phyloP scores from a whole-genome alignment of 371 early-diverging fungal species.

The Capillidium heterosporum region DNA sequence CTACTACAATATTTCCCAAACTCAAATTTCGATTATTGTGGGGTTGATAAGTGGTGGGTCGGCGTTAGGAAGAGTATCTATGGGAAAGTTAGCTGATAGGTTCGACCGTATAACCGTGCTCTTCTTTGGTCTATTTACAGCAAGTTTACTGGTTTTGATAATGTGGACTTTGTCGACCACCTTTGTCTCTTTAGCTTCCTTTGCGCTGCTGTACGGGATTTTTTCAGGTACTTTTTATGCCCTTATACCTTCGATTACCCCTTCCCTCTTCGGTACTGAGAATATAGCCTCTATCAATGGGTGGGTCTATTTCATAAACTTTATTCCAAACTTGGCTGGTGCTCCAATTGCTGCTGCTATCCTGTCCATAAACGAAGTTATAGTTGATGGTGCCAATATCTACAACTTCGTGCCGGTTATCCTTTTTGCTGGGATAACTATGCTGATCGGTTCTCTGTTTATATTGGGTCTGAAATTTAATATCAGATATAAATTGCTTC shows the following conservation, averaged over 20 bases:
- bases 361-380: slow-evolving; percentile 9
- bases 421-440: background rate
- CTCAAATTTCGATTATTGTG: slow-evolving; percentile 24
- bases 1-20: slow-evolving; percentile 11
- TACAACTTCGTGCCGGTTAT: background rate
- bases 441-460: background rate
- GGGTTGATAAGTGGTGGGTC: slow-evolving; percentile 30
- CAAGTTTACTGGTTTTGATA: slow-evolving; percentile 25
- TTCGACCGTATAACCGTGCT: slow-evolving; percentile 38
- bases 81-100: slow-evolving; percentile 34
- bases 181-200: slow-evolving; percentile 22
- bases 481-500: too few relatives aligned
- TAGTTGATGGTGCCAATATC: background rate
- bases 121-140: slow-evolving; percentile 19
- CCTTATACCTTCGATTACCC: slow-evolving; percentile 20
- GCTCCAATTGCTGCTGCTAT: slow-evolving; percentile 30
- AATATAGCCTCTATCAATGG: slow-evolving; percentile 21
- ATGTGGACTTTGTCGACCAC: slow-evolving; percentile 36
- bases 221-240: slow-evolving; percentile 32
- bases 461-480: background rate
- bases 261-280: slow-evolving; percentile 25
- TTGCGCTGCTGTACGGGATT: slow-evolving; percentile 32
- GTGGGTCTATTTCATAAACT: slow-evolving; percentile 17
- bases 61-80: slow-evolving; percentile 38
- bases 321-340: slow-evolving; percentile 20